These are phyloP conservation scores for Ceriops tagal DNA, from an alignment of 345 rosid species.

Conservation along the genomic window DNA sequence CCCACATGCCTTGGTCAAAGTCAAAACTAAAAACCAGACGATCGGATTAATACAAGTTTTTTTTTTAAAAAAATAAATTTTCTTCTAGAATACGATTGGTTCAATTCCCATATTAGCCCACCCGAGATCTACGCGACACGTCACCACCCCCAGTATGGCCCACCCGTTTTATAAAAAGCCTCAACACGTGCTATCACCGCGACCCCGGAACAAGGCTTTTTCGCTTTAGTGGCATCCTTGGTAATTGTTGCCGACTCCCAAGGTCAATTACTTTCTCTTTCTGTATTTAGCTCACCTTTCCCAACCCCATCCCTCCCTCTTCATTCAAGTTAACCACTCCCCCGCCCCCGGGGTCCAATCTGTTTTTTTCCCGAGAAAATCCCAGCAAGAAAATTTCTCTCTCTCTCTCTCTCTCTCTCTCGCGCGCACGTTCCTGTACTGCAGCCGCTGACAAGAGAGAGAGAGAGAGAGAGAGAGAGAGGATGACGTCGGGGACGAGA, in stretches of 20 bases:
- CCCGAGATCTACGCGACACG: not conserved
- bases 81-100: no score
- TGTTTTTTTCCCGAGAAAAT: slow-evolving; percentile 23
- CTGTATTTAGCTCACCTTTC: slow-evolving; percentile 24
- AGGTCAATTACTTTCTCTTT: slow-evolving; percentile 24
- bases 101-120: not conserved
- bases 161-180: slow-evolving; percentile 36
- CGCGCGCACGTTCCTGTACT: no score
- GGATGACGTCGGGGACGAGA: slow-evolving; percentile 87
- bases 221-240: slow-evolving; percentile 21
- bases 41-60: no score
- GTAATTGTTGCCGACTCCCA: slow-evolving; percentile 11
- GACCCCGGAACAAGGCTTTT: slow-evolving; percentile 35
- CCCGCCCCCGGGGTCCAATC: not conserved
- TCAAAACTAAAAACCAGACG: no score
- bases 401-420: no score
- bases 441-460: not conserved
- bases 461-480: not conserved
- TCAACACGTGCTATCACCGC: slow-evolving; percentile 63
- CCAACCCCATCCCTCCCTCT: slow-evolving; percentile 18
- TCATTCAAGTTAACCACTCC: not conserved
- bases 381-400: not conserved
- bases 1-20: no score
- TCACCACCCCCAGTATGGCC: not conserved
- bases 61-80: no score